Base-by-base conservation (phyloP, 2,329 filamentous ascomycete genomes). In the Waltergamsia citrina region DNA sequence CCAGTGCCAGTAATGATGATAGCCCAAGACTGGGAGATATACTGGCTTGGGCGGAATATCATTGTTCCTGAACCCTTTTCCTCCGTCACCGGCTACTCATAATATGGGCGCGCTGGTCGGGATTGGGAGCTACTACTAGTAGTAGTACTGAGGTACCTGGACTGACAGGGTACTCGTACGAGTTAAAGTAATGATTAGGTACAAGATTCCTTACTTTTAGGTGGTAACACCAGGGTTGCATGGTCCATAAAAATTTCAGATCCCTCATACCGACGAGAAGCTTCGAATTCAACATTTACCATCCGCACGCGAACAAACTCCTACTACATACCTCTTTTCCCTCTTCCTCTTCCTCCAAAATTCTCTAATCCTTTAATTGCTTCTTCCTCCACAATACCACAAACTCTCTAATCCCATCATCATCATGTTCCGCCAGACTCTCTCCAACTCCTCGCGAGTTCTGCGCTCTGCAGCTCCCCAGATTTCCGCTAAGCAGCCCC, bases 371-470 rank as follows among this genome's bases (percentile, higher is more conserved):
- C 26, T 34, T 31, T 16, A 25, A 19, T n/a, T n/a, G n/a, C n/a
- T n/a, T 18, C 34, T 38, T 32, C 32, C 22, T 33, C 33, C 36
- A 32, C 26, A 30, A 17, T 30, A 21, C 29, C n/a, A 14, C 17
- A 21, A 29, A 14, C 17, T 10, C 25, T 16, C 18, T 18, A 10
- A 18, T n/a, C 17, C 9, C 5, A 9, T 21, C 17, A 32, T 12
- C 45, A 54, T 29, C 43, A 70, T 70, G 66, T 54, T 69, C 42
- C 62, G 63, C 47, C 62, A 67, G 49, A 55, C 57, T 35, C 38
- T 68, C 33, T 51, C 60, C 35, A 44, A 56, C 39, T 59, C 65
- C 24, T 62, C 63, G 37, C 56, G 63, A 50, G 60, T 60, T 26
- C 52, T 67, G 41, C 57, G 64, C 53, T 56, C 60, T 36, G 50